These are phyloP conservation scores for Nicotiana paniculata DNA, from an alignment of 257 asterid species.

Conservation along the genomic window DNA sequence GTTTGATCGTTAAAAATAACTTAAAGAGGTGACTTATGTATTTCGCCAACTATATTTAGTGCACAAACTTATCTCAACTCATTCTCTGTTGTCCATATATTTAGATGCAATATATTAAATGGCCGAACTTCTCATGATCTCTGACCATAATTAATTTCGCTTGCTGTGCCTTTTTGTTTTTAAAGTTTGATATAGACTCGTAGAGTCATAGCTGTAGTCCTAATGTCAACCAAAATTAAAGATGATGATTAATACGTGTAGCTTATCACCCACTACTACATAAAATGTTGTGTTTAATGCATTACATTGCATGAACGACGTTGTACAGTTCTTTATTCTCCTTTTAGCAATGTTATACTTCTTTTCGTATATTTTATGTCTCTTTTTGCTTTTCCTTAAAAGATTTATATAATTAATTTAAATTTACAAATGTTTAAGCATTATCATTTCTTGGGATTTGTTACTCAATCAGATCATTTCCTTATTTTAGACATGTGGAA, in stretches of 20 bases:
- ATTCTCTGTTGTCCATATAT: background rate
- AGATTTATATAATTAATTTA: too few relatives aligned
- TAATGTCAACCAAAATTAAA: background rate
- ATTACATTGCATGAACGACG: background rate
- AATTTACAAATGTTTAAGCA: too few relatives aligned
- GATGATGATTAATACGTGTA: background rate
- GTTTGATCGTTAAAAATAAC: too few relatives aligned
- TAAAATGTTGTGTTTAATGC: too few relatives aligned
- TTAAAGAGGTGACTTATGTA: too few relatives aligned
- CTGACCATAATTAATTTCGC: background rate
- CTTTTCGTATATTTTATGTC: too few relatives aligned
- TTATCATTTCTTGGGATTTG: too few relatives aligned
- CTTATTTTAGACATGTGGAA: too few relatives aligned
- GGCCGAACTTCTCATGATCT: background rate
- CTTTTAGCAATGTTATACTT: background rate
- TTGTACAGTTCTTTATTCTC: background rate
- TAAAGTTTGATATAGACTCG: background rate
- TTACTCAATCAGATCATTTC: too few relatives aligned
- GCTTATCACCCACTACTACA: background rate
- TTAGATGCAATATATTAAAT: background rate
- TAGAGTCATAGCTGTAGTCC: background rate
- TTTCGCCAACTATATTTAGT: background rate
- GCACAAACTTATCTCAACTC: background rate
- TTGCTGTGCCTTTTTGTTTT: background rate
- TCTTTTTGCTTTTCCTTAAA: too few relatives aligned